These are phyloP conservation scores for Prunus mira DNA, from an alignment of 306 rosid genomes.

Conservation along the genomic window DNA sequence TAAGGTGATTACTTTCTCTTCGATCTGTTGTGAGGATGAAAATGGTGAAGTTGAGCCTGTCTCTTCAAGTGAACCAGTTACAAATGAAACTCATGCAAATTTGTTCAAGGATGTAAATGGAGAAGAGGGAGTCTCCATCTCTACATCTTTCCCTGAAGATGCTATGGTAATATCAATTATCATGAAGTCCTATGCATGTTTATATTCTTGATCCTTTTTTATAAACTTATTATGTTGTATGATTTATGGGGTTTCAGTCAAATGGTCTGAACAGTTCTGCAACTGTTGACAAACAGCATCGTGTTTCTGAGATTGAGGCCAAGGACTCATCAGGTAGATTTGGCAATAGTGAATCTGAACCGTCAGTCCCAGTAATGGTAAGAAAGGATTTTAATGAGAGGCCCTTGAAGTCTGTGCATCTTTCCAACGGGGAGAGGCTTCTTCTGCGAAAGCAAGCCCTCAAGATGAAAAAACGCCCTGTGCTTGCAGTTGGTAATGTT, in stretches of 20 bases:
- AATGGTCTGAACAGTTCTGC: conserved; percentile 28
- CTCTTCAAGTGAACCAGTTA: conserved; percentile 20
- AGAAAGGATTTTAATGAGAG: conserved; percentile 28
- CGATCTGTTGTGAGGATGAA: conserved; percentile 27
- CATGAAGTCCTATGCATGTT: conserved; percentile 10
- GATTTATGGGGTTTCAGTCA: conserved; percentile 48
- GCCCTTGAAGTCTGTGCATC: conserved; percentile 40
- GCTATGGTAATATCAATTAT: conserved; percentile 27
- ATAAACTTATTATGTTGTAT: conserved; percentile 6
- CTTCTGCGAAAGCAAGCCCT: conserved; percentile 82
- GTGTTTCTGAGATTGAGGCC: conserved; percentile 25
- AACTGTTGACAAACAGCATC: conserved; percentile 22
- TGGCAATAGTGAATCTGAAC: conserved; percentile 28
- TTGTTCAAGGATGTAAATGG: conserved; percentile 17
- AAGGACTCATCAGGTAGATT: conserved; percentile 29
- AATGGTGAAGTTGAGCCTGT: conserved; percentile 26
- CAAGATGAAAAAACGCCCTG: conserved; percentile 65
- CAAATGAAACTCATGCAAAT: conserved; percentile 35
- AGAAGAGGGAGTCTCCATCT: conserved; percentile 25
- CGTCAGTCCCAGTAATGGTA: conserved; percentile 29
- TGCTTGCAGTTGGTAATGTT: conserved; percentile 71
- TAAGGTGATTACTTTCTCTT: conserved; percentile 20
- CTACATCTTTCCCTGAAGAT: conserved; percentile 21
- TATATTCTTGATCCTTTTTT: conserved; percentile 7
- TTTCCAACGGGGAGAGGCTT: conserved; percentile 83